These are phyloP conservation scores for Gyrodon lividus DNA, from an alignment of 768 basidiomycete genomes.

Conservation along the genomic window DNA sequence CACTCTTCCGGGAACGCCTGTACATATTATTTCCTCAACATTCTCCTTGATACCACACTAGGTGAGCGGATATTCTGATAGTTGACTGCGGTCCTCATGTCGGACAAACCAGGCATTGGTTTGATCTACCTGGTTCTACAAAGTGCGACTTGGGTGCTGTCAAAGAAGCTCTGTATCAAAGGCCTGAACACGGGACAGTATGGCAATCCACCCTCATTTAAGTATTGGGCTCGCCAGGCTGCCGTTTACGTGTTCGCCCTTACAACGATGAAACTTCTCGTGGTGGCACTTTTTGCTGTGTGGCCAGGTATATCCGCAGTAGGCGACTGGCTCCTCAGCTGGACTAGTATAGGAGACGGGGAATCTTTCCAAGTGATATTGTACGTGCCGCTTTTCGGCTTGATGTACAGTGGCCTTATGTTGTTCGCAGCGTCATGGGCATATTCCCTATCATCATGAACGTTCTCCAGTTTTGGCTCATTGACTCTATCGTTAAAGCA, in stretches of 20 bases:
- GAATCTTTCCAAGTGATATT: conserved; percentile 76
- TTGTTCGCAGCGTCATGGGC: conserved; percentile 71
- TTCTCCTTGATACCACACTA: conserved; percentile 73
- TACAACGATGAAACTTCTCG: conserved; percentile 86
- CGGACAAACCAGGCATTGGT: conserved; percentile 62
- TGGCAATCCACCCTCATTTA: conserved; percentile 75
- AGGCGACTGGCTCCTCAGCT: conserved; percentile 87
- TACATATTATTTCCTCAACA: conserved; percentile 88
- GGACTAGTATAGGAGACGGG: conserved; percentile 62
- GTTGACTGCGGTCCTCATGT: conserved; percentile 6
- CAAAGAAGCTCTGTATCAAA: conserved; percentile 61
- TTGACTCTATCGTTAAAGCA: conserved; percentile 90
- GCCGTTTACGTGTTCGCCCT: conserved; percentile 80
- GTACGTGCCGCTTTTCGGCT: conserved; percentile 43
- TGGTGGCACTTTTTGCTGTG: conserved; percentile 70
- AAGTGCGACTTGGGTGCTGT: conserved; percentile 59
- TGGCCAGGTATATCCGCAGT: conserved; percentile 69
- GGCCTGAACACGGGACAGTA: conserved; percentile 89
- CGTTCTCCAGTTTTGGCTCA: conserved; percentile 90
- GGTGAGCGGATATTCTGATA: conserved; percentile 48
- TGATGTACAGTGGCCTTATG: conserved; percentile 9
- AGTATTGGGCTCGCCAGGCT: conserved; percentile 74
- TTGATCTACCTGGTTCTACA: conserved; percentile 76
- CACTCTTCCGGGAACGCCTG: conserved; percentile 81
- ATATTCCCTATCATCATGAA: conserved; percentile 90